Conservation (phyloP, 495 filamentous ascomycete species). For the Pyronema omphalodes region DNA sequence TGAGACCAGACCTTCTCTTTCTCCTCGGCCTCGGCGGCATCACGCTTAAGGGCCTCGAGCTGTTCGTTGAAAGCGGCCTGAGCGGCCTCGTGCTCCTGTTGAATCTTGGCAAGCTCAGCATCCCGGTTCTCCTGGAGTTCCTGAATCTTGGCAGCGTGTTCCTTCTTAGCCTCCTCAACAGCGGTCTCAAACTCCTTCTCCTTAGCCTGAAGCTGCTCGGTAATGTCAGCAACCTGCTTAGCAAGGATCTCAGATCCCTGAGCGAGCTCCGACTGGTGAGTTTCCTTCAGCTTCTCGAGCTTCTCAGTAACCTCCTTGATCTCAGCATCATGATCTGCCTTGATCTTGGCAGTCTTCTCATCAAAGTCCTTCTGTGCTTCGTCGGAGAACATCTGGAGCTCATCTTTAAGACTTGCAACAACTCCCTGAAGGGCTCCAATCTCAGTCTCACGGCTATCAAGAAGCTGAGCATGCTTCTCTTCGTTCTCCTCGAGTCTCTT, state of each 20-base stretch:
- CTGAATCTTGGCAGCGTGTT: slow-evolving; percentile 11
- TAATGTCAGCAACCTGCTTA: slow-evolving; percentile 11
- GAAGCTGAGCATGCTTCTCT: slow-evolving; percentile 28
- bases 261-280: slow-evolving; percentile 19
- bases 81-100: slow-evolving; percentile 5
- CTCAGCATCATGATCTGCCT: slow-evolving; percentile 26
- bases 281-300: slow-evolving; percentile 15
- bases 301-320: slow-evolving; percentile 15
- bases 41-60: slow-evolving; percentile 10
- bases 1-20: slow-evolving; percentile 19
- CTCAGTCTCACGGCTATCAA: slow-evolving; percentile 15
- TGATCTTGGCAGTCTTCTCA: slow-evolving; percentile 27
- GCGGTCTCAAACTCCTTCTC: slow-evolving; percentile 12
- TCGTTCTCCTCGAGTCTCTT: slow-evolving; percentile 19
- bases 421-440: slow-evolving; percentile 31
- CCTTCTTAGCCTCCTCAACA: slow-evolving; percentile 10
- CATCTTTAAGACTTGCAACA: slow-evolving; percentile 29
- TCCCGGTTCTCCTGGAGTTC: slow-evolving; percentile 7
- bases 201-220: slow-evolving; percentile 6
- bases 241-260: slow-evolving; percentile 13
- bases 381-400: slow-evolving; percentile 28
- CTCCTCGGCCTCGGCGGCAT: slow-evolving; percentile 9
- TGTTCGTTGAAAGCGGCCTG: slow-evolving; percentile 6
- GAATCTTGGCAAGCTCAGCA: slow-evolving; percentile 10
- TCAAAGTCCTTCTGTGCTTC: slow-evolving; percentile 28